Percentiles rank a stretch among this genome's conserved stretches.
Conservation (phyloP, 257 asterid genomes). For the Misopates orontium region DNA sequence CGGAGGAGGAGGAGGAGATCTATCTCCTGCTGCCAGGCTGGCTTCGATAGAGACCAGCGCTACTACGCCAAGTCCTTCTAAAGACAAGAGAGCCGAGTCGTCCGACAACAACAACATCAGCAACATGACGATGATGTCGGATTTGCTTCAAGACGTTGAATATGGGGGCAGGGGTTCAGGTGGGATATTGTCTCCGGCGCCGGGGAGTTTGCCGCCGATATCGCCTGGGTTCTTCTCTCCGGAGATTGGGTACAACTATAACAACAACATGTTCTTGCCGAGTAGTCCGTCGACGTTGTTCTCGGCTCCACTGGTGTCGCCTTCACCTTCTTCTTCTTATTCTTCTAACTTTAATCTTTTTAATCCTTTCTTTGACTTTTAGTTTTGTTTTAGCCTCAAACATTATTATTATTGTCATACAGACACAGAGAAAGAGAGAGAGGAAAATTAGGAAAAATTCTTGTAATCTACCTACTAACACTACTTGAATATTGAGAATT, state of each 20-base stretch:
- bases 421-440: background rate
- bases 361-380: slow-evolving; percentile 78
- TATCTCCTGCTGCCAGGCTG: slow-evolving; percentile 88
- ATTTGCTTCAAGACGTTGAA: slow-evolving; percentile 43
- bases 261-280: slow-evolving; percentile 55
- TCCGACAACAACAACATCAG: background rate
- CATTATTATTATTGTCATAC: background rate
- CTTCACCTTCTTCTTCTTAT: slow-evolving; percentile 52
- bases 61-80: slow-evolving; percentile 21
- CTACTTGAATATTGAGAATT: background rate
- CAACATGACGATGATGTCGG: slow-evolving; percentile 31
- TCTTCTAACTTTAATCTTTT: slow-evolving; percentile 40
- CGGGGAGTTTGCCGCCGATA: slow-evolving; percentile 59
- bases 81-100: slow-evolving; percentile 35
- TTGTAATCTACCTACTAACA: background rate
- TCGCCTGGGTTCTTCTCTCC: slow-evolving; percentile 82
- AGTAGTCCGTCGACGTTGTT: slow-evolving; percentile 81
- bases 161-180: slow-evolving; percentile 44
- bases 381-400: slow-evolving; percentile 9
- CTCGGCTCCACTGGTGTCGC: slow-evolving; percentile 71
- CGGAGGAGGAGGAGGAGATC: too few relatives aligned
- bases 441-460: background rate
- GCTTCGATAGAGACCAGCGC: slow-evolving; percentile 67
- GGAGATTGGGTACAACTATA: slow-evolving; percentile 35
- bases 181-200: slow-evolving; percentile 91